Base-by-base conservation (phyloP, 176 grass and related monocot species). In the Oryza punctata region DNA sequence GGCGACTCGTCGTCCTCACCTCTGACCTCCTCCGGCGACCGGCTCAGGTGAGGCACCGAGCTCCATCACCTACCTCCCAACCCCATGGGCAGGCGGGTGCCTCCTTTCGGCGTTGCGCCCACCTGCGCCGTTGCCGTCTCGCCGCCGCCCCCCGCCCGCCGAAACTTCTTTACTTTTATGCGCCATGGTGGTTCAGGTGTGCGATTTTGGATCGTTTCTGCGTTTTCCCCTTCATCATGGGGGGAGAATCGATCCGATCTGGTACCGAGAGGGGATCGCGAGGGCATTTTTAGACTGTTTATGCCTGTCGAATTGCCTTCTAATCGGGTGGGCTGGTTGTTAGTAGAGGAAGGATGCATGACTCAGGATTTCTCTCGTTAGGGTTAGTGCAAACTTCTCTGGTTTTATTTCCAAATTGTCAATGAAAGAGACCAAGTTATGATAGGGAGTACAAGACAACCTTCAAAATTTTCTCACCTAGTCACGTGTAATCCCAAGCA, bases 171-270 rank as follows among this genome's bases (percentile, higher is more conserved):
- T 3, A 49, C 47, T 50, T 50, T 1, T 50, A 50, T 50, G 43
- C 43, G 43, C 1, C 52, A 1, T n/a, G 52, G 6, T 40, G 12
- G 2, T 75, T 12, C 18, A 1, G 37, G 14, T 2, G 10, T n/a
- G 25, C 23, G 63, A 63, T 80, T 80, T 81, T 68, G 61, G 24
- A 37, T 32, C 65, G 64, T 16, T 50, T 38, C 13, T 74, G 69
- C 21, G 29, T 32, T n/a, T 57, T 2, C 33, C 46, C 43, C 14
- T 79, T 43, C 75, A 60, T 28, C 15, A 9, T 21, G 52, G 4
- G 74, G 74, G 26, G 11, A 24, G 1, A 21, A 45, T 54, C 59
- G 30, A 60, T 21, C 81, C 35, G 81, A 75, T 89, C 81, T 6
- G 26, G 60, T 0, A 19, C 60, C 6, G 0, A 24, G 24, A 30